Conservation (phyloP, 1,284 basidiomycete species). For the Ustilago hordei region DNA sequence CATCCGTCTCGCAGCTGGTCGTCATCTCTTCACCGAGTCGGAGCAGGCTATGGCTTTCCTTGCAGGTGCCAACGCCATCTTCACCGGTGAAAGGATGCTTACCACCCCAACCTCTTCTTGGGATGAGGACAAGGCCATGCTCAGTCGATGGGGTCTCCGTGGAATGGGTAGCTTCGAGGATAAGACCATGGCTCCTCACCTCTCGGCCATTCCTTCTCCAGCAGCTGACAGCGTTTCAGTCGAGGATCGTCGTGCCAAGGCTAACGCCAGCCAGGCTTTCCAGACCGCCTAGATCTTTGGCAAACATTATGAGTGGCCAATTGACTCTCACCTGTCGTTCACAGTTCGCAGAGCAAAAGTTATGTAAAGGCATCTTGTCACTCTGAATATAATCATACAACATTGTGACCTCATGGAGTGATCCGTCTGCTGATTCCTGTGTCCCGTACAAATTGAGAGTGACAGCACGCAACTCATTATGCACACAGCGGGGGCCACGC, state of each 20-base stretch:
- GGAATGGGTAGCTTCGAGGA: conserved; percentile 83
- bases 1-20: conserved; percentile 92
- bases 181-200: conserved; percentile 55
- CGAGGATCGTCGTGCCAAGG: conserved; percentile 46
- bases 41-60: conserved; percentile 98
- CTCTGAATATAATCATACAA: neutral
- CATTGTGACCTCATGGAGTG: neutral
- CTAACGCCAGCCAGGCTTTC: conserved; percentile 44
- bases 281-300: conserved; percentile 24
- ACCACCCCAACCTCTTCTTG: conserved; percentile 82
- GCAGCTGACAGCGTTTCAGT: conserved; percentile 16
- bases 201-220: conserved; percentile 22
- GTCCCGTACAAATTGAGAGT: too few relatives aligned
- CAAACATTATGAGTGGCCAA: neutral
- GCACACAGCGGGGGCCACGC: neutral
- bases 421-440: neutral
- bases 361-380: neutral
- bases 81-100: conserved; percentile 96
- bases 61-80: conserved; percentile 97
- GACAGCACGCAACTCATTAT: neutral
- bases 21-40: conserved; percentile 87
- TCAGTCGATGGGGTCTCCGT: conserved; percentile 88
- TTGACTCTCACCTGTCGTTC: neutral
- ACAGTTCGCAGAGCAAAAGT: too few relatives aligned
- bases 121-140: conserved; percentile 89